Percentiles rank a stretch among this genome's conserved stretches.
phyloP scores from a whole-genome alignment of 768 basidiomycete genomes.

The Trametes maxima region DNA sequence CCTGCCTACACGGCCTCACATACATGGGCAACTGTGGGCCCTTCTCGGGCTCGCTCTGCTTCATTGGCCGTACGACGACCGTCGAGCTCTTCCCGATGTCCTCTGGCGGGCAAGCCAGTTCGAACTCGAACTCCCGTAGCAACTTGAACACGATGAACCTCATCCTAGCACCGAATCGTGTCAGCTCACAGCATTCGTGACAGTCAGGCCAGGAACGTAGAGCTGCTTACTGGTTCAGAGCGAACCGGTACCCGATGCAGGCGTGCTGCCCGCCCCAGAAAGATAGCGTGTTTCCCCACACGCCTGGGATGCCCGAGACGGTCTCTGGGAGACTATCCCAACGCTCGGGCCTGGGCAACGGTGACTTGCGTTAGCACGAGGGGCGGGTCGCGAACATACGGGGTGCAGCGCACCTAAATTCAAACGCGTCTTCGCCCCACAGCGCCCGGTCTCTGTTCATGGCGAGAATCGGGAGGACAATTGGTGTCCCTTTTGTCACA shows the following conservation, averaged over 20 bases:
- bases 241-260: constrained; percentile 70
- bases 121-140: constrained; percentile 34
- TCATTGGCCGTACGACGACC: constrained; percentile 28
- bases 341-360: constrained; percentile 56
- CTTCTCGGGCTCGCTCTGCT: constrained; percentile 16
- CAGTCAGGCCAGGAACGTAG: background rate
- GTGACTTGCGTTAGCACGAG: background rate
- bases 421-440: constrained; percentile 63
- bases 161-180: constrained; percentile 22
- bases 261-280: constrained; percentile 66
- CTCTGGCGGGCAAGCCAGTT: constrained; percentile 29
- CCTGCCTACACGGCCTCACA: constrained; percentile 6
- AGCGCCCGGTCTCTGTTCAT: constrained; percentile 53
- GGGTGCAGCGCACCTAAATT: constrained; percentile 49
- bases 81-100: constrained; percentile 24
- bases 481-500: constrained; percentile 33
- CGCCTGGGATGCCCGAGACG: constrained; percentile 52
- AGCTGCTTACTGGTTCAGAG: constrained; percentile 56
- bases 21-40: constrained; percentile 28
- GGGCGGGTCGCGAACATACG: background rate
- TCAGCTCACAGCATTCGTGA: background rate
- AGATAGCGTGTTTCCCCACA: constrained; percentile 59
- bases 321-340: constrained; percentile 57
- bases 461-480: constrained; percentile 50
- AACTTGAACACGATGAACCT: constrained; percentile 36